Conservation (phyloP, 2,329 filamentous ascomycete species). For the Dissoconium aciculare region DNA sequence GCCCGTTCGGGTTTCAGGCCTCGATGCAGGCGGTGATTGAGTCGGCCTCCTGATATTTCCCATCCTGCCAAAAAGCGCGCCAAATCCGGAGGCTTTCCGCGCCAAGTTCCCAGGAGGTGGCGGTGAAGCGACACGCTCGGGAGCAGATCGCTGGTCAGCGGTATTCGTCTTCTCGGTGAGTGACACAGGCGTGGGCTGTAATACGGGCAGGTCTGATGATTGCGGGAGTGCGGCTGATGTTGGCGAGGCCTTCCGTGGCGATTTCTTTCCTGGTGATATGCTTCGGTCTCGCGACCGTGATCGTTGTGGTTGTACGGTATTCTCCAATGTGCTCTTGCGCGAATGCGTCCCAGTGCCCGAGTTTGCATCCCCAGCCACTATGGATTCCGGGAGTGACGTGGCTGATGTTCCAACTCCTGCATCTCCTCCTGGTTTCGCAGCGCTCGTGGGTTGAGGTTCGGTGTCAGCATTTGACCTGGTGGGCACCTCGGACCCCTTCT, state of each 20-base stretch:
- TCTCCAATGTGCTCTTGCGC: neutral
- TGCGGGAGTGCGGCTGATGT: neutral
- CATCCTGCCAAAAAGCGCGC: slow-evolving; percentile 55
- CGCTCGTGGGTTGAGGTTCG: neutral
- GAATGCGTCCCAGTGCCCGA: too few species aligned
- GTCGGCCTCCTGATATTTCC: slow-evolving; percentile 44
- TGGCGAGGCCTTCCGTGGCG: neutral
- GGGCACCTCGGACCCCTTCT: neutral
- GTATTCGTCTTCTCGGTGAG: too few species aligned
- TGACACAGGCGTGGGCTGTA: slow-evolving; percentile 31
- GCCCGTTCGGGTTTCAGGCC: slow-evolving; percentile 11
- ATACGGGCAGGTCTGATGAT: slow-evolving; percentile 54
- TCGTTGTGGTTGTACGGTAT: neutral
- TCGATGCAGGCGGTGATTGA: slow-evolving; percentile 31
- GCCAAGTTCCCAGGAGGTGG: slow-evolving; percentile 26
- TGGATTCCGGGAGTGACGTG: neutral
- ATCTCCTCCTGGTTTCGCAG: too few species aligned
- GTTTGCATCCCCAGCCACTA: neutral
- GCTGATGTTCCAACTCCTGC: neutral
- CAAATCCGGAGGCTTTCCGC: slow-evolving; percentile 75
- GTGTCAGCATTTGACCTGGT: neutral
- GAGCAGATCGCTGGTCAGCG: slow-evolving; percentile 20
- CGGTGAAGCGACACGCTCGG: slow-evolving; percentile 19
- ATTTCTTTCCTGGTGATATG: neutral
- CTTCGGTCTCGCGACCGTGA: too few species aligned